These are phyloP conservation scores for Prunus persica DNA, from an alignment of 306 rosid species.

Conservation along the genomic window Prunus_persica_NCBIv2 NC_034016.1:12367001-12367500, in stretches of 20 bases:
- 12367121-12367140: background rate
- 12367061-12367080: conserved; percentile 1
- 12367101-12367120: background rate
- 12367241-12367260: conserved; percentile 79
- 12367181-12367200: conserved; percentile 54
- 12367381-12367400: conserved; percentile 2
- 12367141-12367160: background rate
- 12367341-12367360: background rate
- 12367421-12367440: background rate
- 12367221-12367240: conserved; percentile 87
- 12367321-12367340: background rate
- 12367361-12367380: background rate
- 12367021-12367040: background rate
- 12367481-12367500: background rate
- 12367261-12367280: conserved; percentile 48
- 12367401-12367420: background rate
- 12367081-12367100: background rate
- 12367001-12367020: background rate
- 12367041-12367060: background rate
- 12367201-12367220: conserved; percentile 60
- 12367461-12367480: background rate
- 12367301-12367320: background rate
- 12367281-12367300: background rate
- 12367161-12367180: background rate
- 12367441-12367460: background rate